Evolutionary conservation across 2,329 filamentous ascomycete species (phyloP).

Genomic region (Monilinia laxa): DNA sequence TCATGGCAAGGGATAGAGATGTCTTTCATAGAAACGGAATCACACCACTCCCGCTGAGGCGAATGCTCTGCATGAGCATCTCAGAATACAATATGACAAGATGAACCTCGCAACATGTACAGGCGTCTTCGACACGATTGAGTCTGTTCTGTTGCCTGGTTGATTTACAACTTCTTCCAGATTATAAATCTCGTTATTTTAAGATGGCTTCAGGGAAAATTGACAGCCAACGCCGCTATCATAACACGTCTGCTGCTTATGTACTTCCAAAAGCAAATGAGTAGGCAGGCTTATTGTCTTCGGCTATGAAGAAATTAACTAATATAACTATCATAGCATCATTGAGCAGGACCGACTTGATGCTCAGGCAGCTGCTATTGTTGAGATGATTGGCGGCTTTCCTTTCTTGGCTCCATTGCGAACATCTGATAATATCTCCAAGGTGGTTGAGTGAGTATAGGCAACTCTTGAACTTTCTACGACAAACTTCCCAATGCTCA

Average conservation of each 20-base stretch:
- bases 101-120: background rate
- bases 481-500: background rate
- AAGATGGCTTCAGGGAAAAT: constrained; percentile 7
- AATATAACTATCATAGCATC: background rate
- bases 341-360: constrained; percentile 20
- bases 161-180: background rate
- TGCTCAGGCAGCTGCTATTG: constrained; percentile 20
- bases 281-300: constrained; percentile 10
- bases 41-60: background rate
- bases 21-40: background rate
- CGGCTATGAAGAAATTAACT: background rate
- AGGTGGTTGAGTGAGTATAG: constrained; percentile 13
- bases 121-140: background rate
- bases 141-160: background rate
- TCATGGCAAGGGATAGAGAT: background rate
- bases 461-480: background rate
- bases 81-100: constrained; percentile 4
- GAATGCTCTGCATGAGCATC: background rate
- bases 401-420: constrained; percentile 13
- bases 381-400: constrained; percentile 20
- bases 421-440: background rate
- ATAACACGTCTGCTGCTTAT: constrained; percentile 16
- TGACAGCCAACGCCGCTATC: constrained; percentile 9
- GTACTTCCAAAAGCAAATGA: constrained; percentile 21
- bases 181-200: background rate